Conservation (phyloP, 2,329 filamentous ascomycete species). For the Fusarium siculi region DNA sequence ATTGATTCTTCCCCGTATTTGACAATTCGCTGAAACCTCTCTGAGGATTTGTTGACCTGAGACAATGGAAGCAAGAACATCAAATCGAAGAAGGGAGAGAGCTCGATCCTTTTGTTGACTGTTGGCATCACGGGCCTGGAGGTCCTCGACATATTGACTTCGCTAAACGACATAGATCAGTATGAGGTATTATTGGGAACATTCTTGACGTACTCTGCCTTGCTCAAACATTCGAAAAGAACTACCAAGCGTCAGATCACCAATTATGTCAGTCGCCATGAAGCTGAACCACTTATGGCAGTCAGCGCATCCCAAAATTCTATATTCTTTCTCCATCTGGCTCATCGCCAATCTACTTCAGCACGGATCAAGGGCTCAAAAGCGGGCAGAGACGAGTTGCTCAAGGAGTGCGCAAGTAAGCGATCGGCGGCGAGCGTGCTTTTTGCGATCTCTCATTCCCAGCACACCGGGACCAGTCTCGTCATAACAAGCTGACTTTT, state of each 20-base stretch:
- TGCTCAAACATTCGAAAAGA: conserved; percentile 3
- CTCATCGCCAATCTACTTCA: not conserved
- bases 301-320: not conserved
- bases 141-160: not conserved
- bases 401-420: not conserved
- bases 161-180: too few relatives aligned
- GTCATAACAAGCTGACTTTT: not conserved
- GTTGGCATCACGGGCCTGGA: not conserved
- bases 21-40: not conserved
- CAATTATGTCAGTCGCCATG: conserved; percentile 12
- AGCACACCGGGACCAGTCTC: not conserved
- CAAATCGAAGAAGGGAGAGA: not conserved
- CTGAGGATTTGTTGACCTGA: not conserved
- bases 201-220: too few relatives aligned
- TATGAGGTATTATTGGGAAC: too few relatives aligned
- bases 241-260: not conserved
- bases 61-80: not conserved
- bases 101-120: not conserved
- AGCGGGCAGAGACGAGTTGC: not conserved
- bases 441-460: not conserved
- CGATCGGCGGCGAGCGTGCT: not conserved
- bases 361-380: not conserved
- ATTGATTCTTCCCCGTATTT: not conserved
- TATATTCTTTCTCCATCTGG: not conserved
- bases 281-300: conserved; percentile 4